Evolutionary conservation across 225 moss, liverwort and hornwort genomes (phyloP).

Genomic region (Physcomitrium patens): DNA sequence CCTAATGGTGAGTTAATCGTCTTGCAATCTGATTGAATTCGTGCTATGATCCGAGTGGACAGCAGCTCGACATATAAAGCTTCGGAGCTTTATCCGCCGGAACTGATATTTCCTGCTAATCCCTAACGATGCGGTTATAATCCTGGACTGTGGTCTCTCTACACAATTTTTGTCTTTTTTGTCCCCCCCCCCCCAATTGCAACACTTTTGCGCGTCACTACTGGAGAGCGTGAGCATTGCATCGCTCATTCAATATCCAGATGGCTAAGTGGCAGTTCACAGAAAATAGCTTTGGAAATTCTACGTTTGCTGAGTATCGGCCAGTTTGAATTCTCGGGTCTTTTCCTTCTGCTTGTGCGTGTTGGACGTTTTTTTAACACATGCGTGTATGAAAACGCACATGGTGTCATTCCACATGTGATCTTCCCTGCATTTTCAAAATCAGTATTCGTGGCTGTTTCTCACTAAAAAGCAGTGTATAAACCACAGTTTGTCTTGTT

Average conservation of each 20-base stretch:
- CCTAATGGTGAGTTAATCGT: not conserved
- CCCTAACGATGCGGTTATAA: not conserved
- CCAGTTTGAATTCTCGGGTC: not conserved
- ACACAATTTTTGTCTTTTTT: not conserved
- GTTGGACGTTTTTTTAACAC: not conserved
- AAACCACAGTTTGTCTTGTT: not conserved
- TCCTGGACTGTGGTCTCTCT: conserved; percentile 4
- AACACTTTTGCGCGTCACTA: not conserved
- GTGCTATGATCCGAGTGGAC: conserved; percentile 21
- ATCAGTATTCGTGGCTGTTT: conserved; percentile 20
- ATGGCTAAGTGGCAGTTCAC: too few relatives aligned
- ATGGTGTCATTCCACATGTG: conserved; percentile 9
- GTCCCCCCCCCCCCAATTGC: conserved; percentile 9
- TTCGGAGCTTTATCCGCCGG: not conserved
- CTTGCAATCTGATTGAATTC: conserved; percentile 19
- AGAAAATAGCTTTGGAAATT: not conserved
- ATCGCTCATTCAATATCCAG: too few relatives aligned
- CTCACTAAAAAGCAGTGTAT: conserved; percentile 1
- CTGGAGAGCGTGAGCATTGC: not conserved
- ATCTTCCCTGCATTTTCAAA: conserved; percentile 14
- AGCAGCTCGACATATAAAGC: not conserved
- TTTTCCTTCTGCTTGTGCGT: conserved; percentile 12
- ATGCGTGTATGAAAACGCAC: not conserved
- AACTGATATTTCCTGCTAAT: conserved; percentile 16
- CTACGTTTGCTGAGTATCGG: not conserved